A percentile compares a stretch with the other conserved stretches of the same genome.
Evolutionary conservation across 306 rosid species (phyloP).

Genomic region (Dalbergia oliveri): DNA sequence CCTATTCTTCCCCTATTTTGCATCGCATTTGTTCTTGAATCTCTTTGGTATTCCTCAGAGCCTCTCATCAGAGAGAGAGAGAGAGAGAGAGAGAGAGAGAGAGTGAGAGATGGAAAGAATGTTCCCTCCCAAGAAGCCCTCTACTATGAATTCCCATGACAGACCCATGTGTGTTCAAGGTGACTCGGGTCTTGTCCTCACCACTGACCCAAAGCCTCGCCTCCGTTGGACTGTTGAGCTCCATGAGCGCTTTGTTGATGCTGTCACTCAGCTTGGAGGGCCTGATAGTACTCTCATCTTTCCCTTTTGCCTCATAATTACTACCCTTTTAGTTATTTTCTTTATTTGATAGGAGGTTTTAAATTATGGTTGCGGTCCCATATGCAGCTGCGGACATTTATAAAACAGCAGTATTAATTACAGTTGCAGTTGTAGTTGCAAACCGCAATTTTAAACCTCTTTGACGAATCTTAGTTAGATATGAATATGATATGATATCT

Average conservation of each 20-base stretch:
- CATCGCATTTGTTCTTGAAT: slow-evolving; percentile 99
- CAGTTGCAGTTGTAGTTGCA: too few relatives aligned
- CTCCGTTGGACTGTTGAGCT: slow-evolving; percentile 99
- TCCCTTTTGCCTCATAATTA: background rate
- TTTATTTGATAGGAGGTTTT: background rate
- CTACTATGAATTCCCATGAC: slow-evolving; percentile 97
- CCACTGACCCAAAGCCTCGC: slow-evolving; percentile 99
- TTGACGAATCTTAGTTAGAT: too few relatives aligned
- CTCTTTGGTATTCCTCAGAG: slow-evolving; percentile 68
- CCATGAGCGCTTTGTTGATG: slow-evolving; percentile 98
- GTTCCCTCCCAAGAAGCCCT: slow-evolving; percentile 99
- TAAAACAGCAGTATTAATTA: too few relatives aligned
- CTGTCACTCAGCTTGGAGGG: slow-evolving; percentile 98
- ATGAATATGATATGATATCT: background rate
- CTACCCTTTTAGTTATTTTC: background rate
- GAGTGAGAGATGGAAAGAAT: slow-evolving; percentile 69
- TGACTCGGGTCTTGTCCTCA: slow-evolving; percentile 97
- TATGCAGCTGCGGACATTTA: too few relatives aligned
- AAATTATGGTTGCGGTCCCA: too few relatives aligned
- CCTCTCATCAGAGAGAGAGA: slow-evolving; percentile 54
- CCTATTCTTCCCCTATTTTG: slow-evolving; percentile 82
- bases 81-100: slow-evolving; percentile 57
- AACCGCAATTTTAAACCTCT: too few relatives aligned
- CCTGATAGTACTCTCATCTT: slow-evolving; percentile 78
- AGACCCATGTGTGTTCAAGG: slow-evolving; percentile 98